phyloP scores from a whole-genome alignment of 306 rosid species.

The Rosa chinensis region DNA sequence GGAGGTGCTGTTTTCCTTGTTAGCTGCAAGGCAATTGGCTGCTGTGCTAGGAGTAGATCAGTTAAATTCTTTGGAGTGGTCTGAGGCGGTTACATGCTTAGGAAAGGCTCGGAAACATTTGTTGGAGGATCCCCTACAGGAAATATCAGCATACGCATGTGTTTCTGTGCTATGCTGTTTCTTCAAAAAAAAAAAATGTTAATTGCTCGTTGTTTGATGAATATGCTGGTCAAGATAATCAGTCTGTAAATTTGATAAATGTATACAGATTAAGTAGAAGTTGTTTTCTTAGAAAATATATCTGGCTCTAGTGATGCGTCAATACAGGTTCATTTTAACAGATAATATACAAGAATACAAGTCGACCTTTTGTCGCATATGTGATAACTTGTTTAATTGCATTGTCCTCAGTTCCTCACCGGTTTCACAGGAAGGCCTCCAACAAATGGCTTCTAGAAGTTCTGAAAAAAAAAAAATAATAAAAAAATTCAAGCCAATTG shows the following conservation, averaged over 20 bases:
- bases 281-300: background rate
- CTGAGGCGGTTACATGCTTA: conserved; percentile 71
- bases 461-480: conserved; percentile 54
- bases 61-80: conserved; percentile 55
- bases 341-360: background rate
- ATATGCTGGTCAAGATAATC: background rate
- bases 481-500: conserved; percentile 53
- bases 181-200: background rate
- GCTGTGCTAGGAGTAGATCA: conserved; percentile 23
- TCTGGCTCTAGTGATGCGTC: background rate
- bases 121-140: conserved; percentile 74
- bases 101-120: conserved; percentile 73
- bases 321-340: background rate
- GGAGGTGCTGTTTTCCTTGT: conserved; percentile 74
- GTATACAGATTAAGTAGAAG: background rate
- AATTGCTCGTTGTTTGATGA: background rate
- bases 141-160: background rate
- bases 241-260: background rate
- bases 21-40: conserved; percentile 48
- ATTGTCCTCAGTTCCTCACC: conserved; percentile 21
- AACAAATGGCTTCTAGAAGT: conserved; percentile 36
- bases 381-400: background rate
- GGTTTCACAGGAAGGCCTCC: conserved; percentile 60
- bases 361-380: background rate
- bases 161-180: background rate